Conservation (phyloP, 192 early-diverging fungal species). For the Backusella sp. region DNA sequence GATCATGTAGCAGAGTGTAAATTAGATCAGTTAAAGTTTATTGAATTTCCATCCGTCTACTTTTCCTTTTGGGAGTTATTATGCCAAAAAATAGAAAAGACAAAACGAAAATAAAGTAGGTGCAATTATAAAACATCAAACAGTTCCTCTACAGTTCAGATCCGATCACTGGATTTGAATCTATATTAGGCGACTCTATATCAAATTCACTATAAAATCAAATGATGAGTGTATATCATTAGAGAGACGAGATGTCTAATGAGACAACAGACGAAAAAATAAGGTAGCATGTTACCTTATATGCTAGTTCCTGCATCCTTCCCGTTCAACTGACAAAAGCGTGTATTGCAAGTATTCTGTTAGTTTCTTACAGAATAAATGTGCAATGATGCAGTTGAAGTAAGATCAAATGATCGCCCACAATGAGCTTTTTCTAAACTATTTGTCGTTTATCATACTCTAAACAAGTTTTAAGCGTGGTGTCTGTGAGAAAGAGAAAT, state of each 20-base stretch:
- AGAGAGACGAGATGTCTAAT: background rate
- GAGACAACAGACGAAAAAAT: background rate
- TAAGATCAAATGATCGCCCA: background rate
- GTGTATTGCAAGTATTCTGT: too few relatives aligned
- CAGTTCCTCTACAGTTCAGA: background rate
- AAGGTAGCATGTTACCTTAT: background rate
- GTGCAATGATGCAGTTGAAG: background rate
- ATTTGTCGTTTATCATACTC: too few relatives aligned
- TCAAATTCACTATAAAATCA: background rate
- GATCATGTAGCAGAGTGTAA: background rate
- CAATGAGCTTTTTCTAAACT: background rate
- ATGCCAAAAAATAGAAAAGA: background rate
- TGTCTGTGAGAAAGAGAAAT: background rate
- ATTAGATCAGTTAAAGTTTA: background rate
- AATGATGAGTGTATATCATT: background rate
- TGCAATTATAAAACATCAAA: background rate
- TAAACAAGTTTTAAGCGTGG: too few relatives aligned
- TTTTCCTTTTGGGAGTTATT: background rate
- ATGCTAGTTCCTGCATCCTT: background rate
- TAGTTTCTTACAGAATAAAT: background rate
- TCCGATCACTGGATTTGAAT: background rate
- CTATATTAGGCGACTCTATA: background rate
- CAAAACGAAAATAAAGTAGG: background rate
- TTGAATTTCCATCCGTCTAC: background rate
- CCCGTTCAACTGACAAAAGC: background rate